Conservation (phyloP, 2,329 filamentous ascomycete genomes). For the Apiospora phragmitis region DNA sequence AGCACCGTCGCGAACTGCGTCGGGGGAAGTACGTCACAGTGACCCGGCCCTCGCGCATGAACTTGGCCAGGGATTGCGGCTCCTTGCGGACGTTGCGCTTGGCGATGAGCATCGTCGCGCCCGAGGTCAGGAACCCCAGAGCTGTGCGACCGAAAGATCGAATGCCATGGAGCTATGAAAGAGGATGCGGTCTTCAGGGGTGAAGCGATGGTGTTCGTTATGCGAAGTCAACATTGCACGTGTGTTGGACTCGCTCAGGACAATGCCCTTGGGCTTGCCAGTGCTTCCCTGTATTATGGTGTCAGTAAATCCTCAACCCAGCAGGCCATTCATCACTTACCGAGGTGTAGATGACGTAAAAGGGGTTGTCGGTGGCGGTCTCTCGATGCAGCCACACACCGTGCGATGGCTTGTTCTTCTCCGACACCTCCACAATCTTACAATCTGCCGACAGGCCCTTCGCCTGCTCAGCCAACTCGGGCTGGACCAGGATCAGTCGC, state of each 20-base stretch:
- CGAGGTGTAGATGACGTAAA: not conserved
- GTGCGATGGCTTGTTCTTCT: no score
- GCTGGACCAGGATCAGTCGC: not conserved
- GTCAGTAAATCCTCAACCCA: not conserved
- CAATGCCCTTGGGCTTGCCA: not conserved
- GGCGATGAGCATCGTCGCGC: not conserved
- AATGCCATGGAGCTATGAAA: not conserved
- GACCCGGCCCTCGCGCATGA: not conserved
- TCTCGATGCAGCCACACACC: not conserved
- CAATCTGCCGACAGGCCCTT: not conserved
- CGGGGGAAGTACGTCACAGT: not conserved
- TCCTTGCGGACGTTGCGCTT: not conserved
- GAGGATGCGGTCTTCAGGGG: not conserved
- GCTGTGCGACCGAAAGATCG: not conserved
- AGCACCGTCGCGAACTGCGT: not conserved
- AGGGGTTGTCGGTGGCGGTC: not conserved
- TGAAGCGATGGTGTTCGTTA: not conserved
- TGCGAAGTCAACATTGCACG: not conserved
- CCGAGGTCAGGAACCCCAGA: not conserved
- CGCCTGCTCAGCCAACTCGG: not conserved
- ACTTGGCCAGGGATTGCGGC: not conserved
- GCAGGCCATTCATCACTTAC: not conserved
- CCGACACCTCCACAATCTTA: not conserved
- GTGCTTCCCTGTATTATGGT: not conserved
- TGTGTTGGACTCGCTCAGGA: not conserved